Percentiles rank a stretch among this genome's conserved stretches.
These are phyloP conservation scores for Vicia sativa DNA, from an alignment of 306 rosid species.

Conservation along the genomic window DNA sequence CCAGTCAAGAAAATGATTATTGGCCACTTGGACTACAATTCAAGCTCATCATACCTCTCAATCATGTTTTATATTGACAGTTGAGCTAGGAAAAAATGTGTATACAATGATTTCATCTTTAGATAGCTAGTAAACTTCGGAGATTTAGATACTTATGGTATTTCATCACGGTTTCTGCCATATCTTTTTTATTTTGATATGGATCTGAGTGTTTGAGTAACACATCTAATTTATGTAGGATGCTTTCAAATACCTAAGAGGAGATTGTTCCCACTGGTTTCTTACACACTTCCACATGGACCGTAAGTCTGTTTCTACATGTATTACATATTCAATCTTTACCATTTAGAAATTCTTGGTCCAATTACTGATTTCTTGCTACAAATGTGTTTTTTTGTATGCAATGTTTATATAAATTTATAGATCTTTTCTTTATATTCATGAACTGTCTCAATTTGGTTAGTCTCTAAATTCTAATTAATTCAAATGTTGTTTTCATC, in stretches of 20 bases:
- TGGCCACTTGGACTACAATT: conserved; percentile 27
- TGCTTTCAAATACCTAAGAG: conserved; percentile 65
- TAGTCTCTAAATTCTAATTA: background rate
- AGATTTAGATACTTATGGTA: conserved; percentile 19
- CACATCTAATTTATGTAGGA: conserved; percentile 64
- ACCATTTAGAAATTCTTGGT: conserved; percentile 7
- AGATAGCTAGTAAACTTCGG: conserved; percentile 10
- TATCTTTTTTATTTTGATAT: conserved; percentile 1
- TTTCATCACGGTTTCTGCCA: background rate
- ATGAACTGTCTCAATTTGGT: conserved; percentile 21
- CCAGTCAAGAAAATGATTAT: conserved; percentile 33
- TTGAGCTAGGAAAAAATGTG: conserved; percentile 17
- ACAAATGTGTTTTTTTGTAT: background rate
- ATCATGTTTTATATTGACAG: conserved; percentile 23
- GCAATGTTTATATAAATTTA: background rate
- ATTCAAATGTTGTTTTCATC: conserved; percentile 6
- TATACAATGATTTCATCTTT: background rate
- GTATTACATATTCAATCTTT: conserved; percentile 19
- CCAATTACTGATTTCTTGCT: conserved; percentile 5
- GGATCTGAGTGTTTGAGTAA: conserved; percentile 29
- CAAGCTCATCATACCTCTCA: conserved; percentile 26
- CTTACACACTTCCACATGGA: conserved; percentile 46
- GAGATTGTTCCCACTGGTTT: conserved; percentile 9
- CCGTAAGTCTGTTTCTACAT: conserved; percentile 65
- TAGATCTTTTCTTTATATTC: background rate